Percentiles rank a stretch among this genome's conserved stretches.
phyloP scores from a whole-genome alignment of 176 grass and related monocot species.

The Zoysia japonica region DNA sequence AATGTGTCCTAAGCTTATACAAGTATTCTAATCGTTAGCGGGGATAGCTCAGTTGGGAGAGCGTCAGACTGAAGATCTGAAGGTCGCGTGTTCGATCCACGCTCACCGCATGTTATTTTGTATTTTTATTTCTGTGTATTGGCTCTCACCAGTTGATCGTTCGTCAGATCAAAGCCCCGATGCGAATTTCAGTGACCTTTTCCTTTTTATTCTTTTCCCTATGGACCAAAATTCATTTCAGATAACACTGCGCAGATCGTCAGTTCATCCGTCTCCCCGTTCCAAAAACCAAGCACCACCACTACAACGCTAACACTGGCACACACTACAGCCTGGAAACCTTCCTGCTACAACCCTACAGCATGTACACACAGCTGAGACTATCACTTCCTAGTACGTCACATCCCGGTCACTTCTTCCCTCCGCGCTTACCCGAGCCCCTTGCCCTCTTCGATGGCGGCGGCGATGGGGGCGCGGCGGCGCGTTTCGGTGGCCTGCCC shows the following conservation, averaged over 20 bases:
- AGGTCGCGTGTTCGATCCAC: constrained; percentile 93
- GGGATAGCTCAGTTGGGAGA: constrained; percentile 99
- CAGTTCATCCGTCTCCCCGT: constrained; percentile 25
- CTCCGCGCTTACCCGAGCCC: constrained; percentile 63
- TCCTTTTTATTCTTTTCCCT: neutral
- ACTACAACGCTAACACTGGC: constrained; percentile 46
- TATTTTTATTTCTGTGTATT: neutral
- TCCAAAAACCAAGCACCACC: constrained; percentile 13
- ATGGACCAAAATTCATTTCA: neutral
- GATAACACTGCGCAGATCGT: neutral
- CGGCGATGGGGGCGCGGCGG: constrained; percentile 31
- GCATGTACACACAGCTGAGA: constrained; percentile 40
- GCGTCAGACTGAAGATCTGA: constrained; percentile 99
- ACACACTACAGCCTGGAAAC: constrained; percentile 28
- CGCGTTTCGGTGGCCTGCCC: constrained; percentile 67
- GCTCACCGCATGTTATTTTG: constrained; percentile 39
- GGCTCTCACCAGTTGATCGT: neutral
- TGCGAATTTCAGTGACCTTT: too few relatives aligned
- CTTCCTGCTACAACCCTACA: constrained; percentile 44
- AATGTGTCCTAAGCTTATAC: too few relatives aligned
- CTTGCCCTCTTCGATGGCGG: constrained; percentile 61
- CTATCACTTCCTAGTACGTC: constrained; percentile 26
- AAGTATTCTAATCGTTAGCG: neutral
- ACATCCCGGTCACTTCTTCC: constrained; percentile 41
- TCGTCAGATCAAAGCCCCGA: neutral